A percentile compares a stretch with the other conserved stretches of the same genome.
phyloP scores from a whole-genome alignment of 345 rosid genomes.

The Melaleuca alternifolia region DNA sequence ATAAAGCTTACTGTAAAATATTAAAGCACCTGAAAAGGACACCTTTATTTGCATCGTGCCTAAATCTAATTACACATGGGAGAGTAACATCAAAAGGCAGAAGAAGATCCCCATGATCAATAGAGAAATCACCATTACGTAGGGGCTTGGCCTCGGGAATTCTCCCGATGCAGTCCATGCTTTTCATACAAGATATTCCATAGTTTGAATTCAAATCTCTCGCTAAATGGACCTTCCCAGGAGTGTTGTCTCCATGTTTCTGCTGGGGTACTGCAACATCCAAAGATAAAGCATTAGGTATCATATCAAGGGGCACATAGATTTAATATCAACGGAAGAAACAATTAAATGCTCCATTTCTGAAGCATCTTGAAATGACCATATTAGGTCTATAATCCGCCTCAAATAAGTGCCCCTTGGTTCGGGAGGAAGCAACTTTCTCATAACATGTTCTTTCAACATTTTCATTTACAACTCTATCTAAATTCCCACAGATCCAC shows the following conservation, averaged over 20 bases:
- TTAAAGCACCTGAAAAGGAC: not conserved
- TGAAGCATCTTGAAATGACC: not conserved
- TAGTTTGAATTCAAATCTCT: not conserved
- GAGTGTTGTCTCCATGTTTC: not conserved
- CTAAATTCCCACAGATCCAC: not conserved
- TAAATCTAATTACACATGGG: not conserved
- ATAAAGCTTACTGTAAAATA: not conserved
- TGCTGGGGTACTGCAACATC: too few species aligned
- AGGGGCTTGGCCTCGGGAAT: not conserved
- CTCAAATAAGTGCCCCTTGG: not conserved
- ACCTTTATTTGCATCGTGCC: not conserved
- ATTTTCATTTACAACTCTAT: not conserved
- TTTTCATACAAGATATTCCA: not conserved
- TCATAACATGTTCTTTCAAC: not conserved
- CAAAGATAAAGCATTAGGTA: not conserved
- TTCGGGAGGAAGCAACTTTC: not conserved
- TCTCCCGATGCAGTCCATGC: not conserved
- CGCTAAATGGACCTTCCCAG: not conserved
- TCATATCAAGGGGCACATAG: not conserved
- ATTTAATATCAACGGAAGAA: not conserved
- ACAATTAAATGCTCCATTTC: not conserved
- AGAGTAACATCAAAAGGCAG: not conserved
- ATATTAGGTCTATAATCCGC: not conserved
- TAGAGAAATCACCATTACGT: not conserved
- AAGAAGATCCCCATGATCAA: not conserved